These are phyloP conservation scores for Phaeosphaeriaceae sp. DNA, from an alignment of 2,329 filamentous ascomycete genomes.

Conservation along the genomic window DNA sequence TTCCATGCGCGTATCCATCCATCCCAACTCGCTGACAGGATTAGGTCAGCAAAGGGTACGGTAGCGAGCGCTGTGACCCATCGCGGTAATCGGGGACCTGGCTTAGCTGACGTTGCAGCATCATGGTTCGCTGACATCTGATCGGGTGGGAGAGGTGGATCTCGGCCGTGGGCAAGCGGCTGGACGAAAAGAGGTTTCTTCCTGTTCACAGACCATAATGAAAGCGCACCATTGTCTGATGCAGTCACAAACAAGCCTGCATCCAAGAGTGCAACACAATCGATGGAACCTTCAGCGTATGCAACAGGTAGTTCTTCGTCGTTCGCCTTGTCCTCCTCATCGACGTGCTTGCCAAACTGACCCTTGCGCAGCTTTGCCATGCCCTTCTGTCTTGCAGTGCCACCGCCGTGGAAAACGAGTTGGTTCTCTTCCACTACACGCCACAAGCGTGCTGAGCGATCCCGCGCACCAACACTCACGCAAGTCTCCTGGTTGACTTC, in stretches of 20 bases:
- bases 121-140: conserved; percentile 71
- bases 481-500: conserved; percentile 82
- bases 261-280: conserved; percentile 88
- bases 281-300: conserved; percentile 82
- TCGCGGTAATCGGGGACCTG: conserved; percentile 69
- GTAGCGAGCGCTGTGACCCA: conserved; percentile 90
- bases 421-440: conserved; percentile 96
- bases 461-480: conserved; percentile 86
- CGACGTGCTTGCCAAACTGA: conserved; percentile 40
- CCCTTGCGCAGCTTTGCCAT: conserved; percentile 45
- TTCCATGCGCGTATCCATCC: conserved; percentile 86
- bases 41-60: conserved; percentile 87
- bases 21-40: conserved; percentile 94
- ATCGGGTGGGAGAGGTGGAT: conserved; percentile 71
- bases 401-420: conserved; percentile 90
- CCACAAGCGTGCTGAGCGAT: conserved; percentile 92
- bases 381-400: conserved; percentile 52
- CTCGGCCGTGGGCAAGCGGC: conserved; percentile 82
- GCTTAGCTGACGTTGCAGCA: conserved; percentile 59
- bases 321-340: conserved; percentile 59
- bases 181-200: conserved; percentile 91
- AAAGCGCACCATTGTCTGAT: conserved; percentile 86
- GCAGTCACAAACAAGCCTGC: conserved; percentile 91
- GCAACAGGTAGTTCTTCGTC: conserved; percentile 48
- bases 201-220: conserved; percentile 87